Evolutionary conservation across 2,329 filamentous ascomycete species (phyloP).

Genomic region (Cercospora sp.): DNA sequence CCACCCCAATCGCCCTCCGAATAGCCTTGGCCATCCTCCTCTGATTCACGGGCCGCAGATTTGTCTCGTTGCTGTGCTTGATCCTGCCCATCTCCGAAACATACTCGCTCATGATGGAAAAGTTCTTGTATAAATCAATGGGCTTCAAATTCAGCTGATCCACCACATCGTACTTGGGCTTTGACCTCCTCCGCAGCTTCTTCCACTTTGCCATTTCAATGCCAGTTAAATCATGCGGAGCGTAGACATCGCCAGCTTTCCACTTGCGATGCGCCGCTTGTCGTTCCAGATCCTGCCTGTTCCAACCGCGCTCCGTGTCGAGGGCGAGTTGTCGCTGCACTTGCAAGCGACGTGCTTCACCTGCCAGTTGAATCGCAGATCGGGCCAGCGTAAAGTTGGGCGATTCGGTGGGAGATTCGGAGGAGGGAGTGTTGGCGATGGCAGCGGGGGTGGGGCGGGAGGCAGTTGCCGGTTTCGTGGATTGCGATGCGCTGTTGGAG

Average conservation of each 20-base stretch:
- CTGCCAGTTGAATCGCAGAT: neutral
- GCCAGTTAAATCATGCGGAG: conserved; percentile 80
- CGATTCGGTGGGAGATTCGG: conserved; percentile 1
- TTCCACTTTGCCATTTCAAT: conserved; percentile 82
- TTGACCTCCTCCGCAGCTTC: conserved; percentile 54
- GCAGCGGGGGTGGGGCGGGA: neutral
- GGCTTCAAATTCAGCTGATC: conserved; percentile 80
- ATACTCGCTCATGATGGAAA: conserved; percentile 85
- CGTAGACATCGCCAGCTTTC: conserved; percentile 80
- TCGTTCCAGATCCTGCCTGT: conserved; percentile 54
- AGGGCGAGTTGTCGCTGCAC: conserved; percentile 19
- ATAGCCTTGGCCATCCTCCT: conserved; percentile 91
- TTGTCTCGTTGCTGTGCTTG: conserved; percentile 71
- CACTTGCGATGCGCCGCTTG: conserved; percentile 68
- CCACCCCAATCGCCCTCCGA: conserved; percentile 81
- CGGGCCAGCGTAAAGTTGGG: neutral
- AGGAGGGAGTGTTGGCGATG: neutral
- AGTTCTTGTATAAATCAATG: conserved; percentile 90
- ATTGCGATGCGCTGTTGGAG: neutral
- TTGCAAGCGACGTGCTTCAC: conserved; percentile 4
- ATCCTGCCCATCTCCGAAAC: conserved; percentile 84
- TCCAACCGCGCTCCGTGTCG: conserved; percentile 34
- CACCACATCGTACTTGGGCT: conserved; percentile 63
- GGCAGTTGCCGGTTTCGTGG: neutral
- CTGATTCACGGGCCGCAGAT: conserved; percentile 85